Base-by-base conservation (phyloP, 2,329 filamentous ascomycete genomes). In the Exophiala viscosa region DNA sequence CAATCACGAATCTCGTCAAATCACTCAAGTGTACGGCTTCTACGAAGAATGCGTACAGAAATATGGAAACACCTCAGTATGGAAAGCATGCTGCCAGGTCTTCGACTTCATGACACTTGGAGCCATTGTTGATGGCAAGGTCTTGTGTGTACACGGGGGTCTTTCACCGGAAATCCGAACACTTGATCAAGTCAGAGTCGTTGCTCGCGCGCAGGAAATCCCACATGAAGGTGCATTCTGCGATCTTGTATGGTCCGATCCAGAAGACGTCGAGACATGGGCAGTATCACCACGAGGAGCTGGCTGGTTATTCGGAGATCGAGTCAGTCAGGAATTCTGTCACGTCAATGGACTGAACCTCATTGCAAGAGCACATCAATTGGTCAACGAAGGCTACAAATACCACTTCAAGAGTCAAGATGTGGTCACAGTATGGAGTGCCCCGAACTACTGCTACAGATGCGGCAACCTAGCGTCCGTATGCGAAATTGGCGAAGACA, bases 341-440 rank as follows among this genome's bases (percentile, higher is more conserved):
- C 85, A 88, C 64, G 85, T 88, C 63, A 89, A 89, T 64, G 83
- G 83, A 48, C 71, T 89, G 33, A 81, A 83, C 54, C 76, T 88
- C 55, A 88, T 89, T 65, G 85, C 85, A 18, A 79, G 85, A 64
- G 85, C 85, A 10, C 85, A 89, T 72, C 85, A 89, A 66, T 75
- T 89, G 17, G 86, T 88, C 59, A 88, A 88, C 62, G 85, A 89
- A 70, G 85, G 85, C 52, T 89, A 87, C 75, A 88, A 88, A 82
- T 97, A 95, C 69, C 92, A 97, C 69, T 97, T 97, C 73, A 81
- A 87, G 48, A 88, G 96, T 69, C 92, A 93, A 73, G 95, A 95
- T 10, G 91, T 96, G 38, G 91, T 96, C 14, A 87, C 84, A 1
- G 84, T 87, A 18, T 87, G 84, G 79, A 96, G 90, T 68, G 93